Percentiles rank a stretch among this genome's conserved stretches.
Conservation (phyloP, 2,329 filamentous ascomycete genomes). For the Paraconiothyrium sp. region DNA sequence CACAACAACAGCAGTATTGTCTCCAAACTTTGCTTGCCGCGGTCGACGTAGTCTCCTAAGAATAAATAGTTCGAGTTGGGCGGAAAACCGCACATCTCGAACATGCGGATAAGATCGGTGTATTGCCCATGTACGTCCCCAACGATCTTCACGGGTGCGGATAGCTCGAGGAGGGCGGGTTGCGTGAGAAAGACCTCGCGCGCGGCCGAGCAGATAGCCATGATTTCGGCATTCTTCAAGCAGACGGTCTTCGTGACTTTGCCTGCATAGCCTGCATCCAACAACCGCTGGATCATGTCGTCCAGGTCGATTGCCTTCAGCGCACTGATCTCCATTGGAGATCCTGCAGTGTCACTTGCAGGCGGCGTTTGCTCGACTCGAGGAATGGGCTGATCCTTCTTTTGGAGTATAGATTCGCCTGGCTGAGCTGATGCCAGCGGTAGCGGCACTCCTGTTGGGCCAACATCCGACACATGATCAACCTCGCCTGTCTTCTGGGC, state of each 20-base stretch:
- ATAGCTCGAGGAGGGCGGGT: slow-evolving; percentile 88
- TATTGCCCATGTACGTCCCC: slow-evolving; percentile 97
- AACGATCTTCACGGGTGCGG: slow-evolving; percentile 96
- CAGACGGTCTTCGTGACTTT: slow-evolving; percentile 98
- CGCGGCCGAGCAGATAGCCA: slow-evolving; percentile 88
- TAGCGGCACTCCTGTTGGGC: slow-evolving; percentile 71
- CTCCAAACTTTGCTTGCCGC: slow-evolving; percentile 94
- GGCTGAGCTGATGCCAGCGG: slow-evolving; percentile 72
- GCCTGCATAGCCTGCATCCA: slow-evolving; percentile 94
- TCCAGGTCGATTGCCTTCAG: slow-evolving; percentile 94
- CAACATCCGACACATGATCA: slow-evolving; percentile 91
- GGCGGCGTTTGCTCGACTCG: slow-evolving; percentile 63
- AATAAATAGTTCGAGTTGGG: slow-evolving; percentile 93
- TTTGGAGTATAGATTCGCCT: slow-evolving; percentile 88
- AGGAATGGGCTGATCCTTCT: slow-evolving; percentile 75
- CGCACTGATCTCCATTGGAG: slow-evolving; percentile 83
- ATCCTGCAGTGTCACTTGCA: slow-evolving; percentile 60
- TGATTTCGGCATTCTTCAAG: slow-evolving; percentile 96
- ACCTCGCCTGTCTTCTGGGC: slow-evolving; percentile 91
- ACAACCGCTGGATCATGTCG: slow-evolving; percentile 92
- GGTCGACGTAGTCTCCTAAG: slow-evolving; percentile 94
- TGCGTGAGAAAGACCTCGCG: slow-evolving; percentile 91
- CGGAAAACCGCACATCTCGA: slow-evolving; percentile 98
- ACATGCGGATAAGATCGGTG: slow-evolving; percentile 94
- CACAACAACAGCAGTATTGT: slow-evolving; percentile 92